Base-by-base conservation (phyloP, 306 rosid genomes). In the Vicia sativa region DNA sequence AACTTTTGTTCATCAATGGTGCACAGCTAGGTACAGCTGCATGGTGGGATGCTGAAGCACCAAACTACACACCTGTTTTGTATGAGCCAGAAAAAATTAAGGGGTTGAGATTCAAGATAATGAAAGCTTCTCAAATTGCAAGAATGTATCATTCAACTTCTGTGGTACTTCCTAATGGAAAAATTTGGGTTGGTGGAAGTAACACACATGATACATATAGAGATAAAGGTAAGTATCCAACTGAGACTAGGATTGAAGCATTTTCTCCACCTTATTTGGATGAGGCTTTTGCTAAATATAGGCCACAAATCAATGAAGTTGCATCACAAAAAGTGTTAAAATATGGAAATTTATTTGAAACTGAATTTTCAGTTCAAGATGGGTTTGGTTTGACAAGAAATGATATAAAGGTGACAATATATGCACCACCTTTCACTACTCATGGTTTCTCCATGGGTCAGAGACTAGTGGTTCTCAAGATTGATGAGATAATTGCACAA, bases 361-460 rank as follows among this genome's bases (percentile, higher is more conserved):
- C 68, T 0, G 12, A 23, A 1, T 85, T 95, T 53, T 53, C 48
- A 3, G 53, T 84, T 61, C 37, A 12, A 21, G 76, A 75, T 3
- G 12, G 11, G 5, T 9, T 0, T 14, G 15, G 6, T 16, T n/a
- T 69, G 60, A 1, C 9, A 0, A 46, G 15, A 44, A 52, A 11
- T 6, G 83, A 84, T 15, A n/a, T 95, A 9, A 78, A 76, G 87
- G 83, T 88, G 12, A 70, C 87, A 11, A 81, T 95, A 71, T 85
- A 85, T 62, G 42, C 75, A 4, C 92, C 95, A 3, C 97, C 99
- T 0, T 95, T 95, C 66, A 95, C 99, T 3, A 95, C 99, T 41
- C 99, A 90, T 19, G 99, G 99, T 0, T 80, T 58, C 65, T 90
- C 99, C 0, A 84, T 84, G 99, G 87, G 82, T 21, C 99, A 95